These are phyloP conservation scores for Liriodendron chinense DNA, from an alignment of 164 flowering plant genomes.

Conservation along the genomic window DNA sequence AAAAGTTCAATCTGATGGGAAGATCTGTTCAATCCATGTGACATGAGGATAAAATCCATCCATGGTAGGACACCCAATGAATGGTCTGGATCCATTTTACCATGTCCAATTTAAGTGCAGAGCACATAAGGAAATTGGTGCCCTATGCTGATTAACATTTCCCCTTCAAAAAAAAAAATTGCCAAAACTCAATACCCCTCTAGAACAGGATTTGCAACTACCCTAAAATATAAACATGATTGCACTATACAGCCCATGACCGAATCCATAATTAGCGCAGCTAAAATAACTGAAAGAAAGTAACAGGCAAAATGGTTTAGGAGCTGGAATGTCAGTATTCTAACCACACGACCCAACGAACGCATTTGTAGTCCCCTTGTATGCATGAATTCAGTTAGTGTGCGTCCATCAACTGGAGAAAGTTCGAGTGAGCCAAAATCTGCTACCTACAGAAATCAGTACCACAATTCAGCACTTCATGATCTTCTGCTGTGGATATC, in stretches of 20 bases:
- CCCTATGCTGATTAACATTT: neutral
- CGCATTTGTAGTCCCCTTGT: constrained; percentile 79
- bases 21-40: neutral
- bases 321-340: constrained; percentile 9
- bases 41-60: neutral
- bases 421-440: constrained; percentile 95
- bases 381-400: constrained; percentile 94
- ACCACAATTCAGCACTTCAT: constrained; percentile 8
- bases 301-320: neutral
- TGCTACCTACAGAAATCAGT: constrained; percentile 52
- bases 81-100: neutral
- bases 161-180: neutral
- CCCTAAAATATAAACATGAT: neutral
- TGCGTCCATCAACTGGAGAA: constrained; percentile 97
- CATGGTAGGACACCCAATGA: neutral
- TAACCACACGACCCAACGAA: constrained; percentile 92
- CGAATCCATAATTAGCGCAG: neutral
- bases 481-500: constrained; percentile 1
- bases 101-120: too few species aligned
- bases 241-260: neutral
- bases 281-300: neutral
- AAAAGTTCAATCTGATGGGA: neutral
- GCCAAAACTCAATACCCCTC: neutral
- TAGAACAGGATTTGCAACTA: neutral
- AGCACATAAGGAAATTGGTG: too few species aligned